Evolutionary conservation across 306 rosid species (phyloP).

Genomic region (Herpetospermum pedunculosum): DNA sequence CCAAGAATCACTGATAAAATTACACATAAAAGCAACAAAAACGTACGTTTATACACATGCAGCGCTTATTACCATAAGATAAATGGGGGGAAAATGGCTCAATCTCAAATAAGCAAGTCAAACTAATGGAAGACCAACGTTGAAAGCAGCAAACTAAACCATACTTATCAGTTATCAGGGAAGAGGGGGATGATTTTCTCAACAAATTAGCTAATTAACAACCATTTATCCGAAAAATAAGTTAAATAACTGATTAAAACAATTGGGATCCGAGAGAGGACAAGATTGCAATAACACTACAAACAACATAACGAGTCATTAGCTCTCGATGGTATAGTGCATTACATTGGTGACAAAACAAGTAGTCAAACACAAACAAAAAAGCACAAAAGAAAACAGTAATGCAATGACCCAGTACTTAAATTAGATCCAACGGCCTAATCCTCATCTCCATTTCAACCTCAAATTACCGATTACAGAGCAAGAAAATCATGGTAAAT

Average conservation of each 20-base stretch:
- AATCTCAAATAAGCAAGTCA: neutral
- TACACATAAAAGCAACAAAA: conserved; percentile 10
- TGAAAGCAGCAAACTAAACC: neutral
- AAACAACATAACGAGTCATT: neutral
- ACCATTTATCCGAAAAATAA: neutral
- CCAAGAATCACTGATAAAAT: conserved; percentile 39
- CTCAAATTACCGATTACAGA: neutral
- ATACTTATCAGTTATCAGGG: no score
- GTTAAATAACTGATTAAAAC: neutral
- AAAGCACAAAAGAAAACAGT: conserved; percentile 7
- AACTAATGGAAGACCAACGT: neutral
- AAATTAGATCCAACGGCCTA: conserved; percentile 30
- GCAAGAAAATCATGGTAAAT: neutral
- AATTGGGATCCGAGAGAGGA: neutral
- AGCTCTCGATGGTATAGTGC: neutral
- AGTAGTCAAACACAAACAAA: neutral
- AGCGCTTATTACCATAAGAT: neutral
- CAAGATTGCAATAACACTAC: neutral
- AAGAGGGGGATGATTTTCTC: neutral
- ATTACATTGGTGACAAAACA: neutral
- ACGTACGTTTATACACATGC: neutral
- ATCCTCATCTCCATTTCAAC: conserved; percentile 13
- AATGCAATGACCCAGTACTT: conserved; percentile 26
- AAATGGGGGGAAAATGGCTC: neutral
- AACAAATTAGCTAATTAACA: neutral